A percentile compares a stretch with the other conserved stretches of the same genome.
These are phyloP conservation scores for Sclerotinia trifoliorum DNA, from an alignment of 2,329 filamentous ascomycete genomes.

Conservation along the genomic window DNA sequence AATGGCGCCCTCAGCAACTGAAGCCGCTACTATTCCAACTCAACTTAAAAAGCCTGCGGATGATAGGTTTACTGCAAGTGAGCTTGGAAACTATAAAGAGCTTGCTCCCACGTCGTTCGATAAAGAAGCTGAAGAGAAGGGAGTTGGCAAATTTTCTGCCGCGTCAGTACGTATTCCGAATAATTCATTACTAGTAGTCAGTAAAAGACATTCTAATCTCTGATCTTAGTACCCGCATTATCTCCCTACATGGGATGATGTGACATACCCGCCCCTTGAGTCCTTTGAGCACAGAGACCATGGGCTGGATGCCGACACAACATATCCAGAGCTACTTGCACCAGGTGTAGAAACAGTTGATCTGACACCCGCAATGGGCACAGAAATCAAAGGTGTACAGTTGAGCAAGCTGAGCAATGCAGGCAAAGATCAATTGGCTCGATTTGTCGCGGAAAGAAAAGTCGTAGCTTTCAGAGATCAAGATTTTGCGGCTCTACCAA, in stretches of 20 bases:
- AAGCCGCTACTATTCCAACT: constrained; percentile 31
- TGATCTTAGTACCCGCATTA: constrained; percentile 51
- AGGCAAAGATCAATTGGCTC: constrained; percentile 74
- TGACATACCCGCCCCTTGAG: constrained; percentile 63
- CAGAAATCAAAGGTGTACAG: constrained; percentile 70
- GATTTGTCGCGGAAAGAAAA: constrained; percentile 73
- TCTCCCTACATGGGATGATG: constrained; percentile 65
- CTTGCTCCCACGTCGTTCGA: constrained; percentile 37
- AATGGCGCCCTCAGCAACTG: constrained; percentile 38
- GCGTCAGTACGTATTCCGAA: constrained; percentile 33
- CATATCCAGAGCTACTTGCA: constrained; percentile 66
- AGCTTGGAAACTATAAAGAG: constrained; percentile 37
- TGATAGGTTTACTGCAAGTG: constrained; percentile 30
- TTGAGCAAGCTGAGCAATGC: constrained; percentile 64
- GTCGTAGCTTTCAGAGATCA: constrained; percentile 77
- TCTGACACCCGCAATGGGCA: constrained; percentile 71
- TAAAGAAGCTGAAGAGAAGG: constrained; percentile 37
- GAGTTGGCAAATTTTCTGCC: constrained; percentile 32
- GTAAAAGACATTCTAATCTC: neutral
- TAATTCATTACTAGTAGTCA: neutral
- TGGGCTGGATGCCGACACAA: constrained; percentile 69
- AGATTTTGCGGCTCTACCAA: constrained; percentile 68
- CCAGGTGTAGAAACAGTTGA: constrained; percentile 53
- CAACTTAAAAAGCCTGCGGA: constrained; percentile 21
- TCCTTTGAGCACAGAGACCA: constrained; percentile 73